phyloP scores from a whole-genome alignment of 352 stramenopile genomes.

The Globisporangium yorkense region DNA sequence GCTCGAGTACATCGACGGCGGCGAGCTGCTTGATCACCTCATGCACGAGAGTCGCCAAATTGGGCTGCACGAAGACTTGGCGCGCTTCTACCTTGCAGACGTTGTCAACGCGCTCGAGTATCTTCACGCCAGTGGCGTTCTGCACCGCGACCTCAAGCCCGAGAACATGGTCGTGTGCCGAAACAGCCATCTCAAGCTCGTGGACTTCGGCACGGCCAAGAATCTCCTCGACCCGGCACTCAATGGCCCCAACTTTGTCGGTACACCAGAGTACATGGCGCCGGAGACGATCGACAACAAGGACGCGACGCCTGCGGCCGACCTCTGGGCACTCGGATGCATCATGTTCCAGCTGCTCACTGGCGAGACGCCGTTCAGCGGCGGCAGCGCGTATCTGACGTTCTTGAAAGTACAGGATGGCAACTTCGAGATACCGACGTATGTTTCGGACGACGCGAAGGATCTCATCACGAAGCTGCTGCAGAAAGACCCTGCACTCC shows the following conservation, averaged over 20 bases:
- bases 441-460: slow-evolving; percentile 51
- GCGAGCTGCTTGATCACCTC: slow-evolving; percentile 91
- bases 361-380: slow-evolving; percentile 75
- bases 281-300: slow-evolving; percentile 85
- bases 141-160: slow-evolving; percentile 93
- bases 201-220: slow-evolving; percentile 85
- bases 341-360: slow-evolving; percentile 74
- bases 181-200: slow-evolving; percentile 55
- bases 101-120: slow-evolving; percentile 91
- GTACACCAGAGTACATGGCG: slow-evolving; percentile 85
- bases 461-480: slow-evolving; percentile 62
- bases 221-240: slow-evolving; percentile 48
- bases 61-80: slow-evolving; percentile 69
- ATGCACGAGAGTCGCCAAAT: slow-evolving; percentile 74
- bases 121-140: slow-evolving; percentile 88
- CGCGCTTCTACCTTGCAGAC: slow-evolving; percentile 85
- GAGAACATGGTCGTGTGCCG: slow-evolving; percentile 93
- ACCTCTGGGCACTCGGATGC: slow-evolving; percentile 78
- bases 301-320: slow-evolving; percentile 41
- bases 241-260: slow-evolving; percentile 85
- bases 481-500: slow-evolving; percentile 29
- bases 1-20: slow-evolving; percentile 89
- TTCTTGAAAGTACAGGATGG: slow-evolving; percentile 70
- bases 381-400: slow-evolving; percentile 72
- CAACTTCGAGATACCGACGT: slow-evolving; percentile 48